Percentiles rank a stretch among this genome's conserved stretches.
Evolutionary conservation across 2,329 filamentous ascomycete species (phyloP).

Genomic region (Botryosphaeria dothidea): DNA sequence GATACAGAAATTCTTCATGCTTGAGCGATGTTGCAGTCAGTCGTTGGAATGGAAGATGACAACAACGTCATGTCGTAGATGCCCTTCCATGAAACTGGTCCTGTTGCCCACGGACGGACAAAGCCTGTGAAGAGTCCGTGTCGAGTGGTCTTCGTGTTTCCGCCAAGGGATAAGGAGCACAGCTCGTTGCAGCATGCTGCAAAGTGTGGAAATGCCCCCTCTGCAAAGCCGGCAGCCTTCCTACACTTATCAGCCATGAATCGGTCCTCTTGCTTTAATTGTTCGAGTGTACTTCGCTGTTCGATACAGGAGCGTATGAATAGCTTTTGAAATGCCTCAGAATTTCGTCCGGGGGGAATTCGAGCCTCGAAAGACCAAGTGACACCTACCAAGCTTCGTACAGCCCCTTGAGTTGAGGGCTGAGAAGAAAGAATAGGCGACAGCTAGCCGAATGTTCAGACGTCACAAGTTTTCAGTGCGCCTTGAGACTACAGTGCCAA

Average conservation of each 20-base stretch:
- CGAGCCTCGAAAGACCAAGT: neutral
- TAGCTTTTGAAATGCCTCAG: neutral
- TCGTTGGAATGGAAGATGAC: too few relatives aligned
- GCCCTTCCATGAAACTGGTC: too few relatives aligned
- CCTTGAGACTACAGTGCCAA: neutral
- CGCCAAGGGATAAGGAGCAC: too few relatives aligned
- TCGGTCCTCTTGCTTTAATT: neutral
- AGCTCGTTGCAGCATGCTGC: too few relatives aligned
- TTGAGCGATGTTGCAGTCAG: neutral
- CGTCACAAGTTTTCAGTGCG: neutral
- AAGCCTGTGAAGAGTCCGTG: too few relatives aligned
- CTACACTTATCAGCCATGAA: too few relatives aligned
- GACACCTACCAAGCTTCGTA: neutral
- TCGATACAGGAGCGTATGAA: neutral
- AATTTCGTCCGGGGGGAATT: neutral
- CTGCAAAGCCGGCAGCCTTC: neutral
- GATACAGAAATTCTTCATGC: neutral
- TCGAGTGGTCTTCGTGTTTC: too few relatives aligned
- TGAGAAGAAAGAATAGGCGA: constrained; percentile 3
- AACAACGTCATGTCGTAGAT: too few relatives aligned
- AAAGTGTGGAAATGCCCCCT: neutral
- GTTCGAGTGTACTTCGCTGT: neutral
- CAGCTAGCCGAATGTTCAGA: neutral
- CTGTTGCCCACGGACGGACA: too few relatives aligned
- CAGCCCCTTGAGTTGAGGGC: neutral